Conservation (phyloP, 108 stramenopile genomes). For the Cylindrotheca fusiformis region DNA sequence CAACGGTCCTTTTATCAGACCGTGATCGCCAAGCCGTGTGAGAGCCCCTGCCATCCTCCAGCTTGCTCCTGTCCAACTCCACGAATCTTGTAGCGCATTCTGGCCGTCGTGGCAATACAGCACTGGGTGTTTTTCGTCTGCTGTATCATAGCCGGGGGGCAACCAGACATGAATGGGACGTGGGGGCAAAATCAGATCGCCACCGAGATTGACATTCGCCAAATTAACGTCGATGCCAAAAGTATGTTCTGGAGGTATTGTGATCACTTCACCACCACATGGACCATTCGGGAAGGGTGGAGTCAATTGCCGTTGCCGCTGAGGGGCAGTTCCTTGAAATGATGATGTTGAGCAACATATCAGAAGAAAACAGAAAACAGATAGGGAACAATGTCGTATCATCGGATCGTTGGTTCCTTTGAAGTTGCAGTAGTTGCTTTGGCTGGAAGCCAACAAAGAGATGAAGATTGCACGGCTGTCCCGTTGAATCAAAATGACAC, state of each 20-base stretch:
- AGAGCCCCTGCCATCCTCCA: constrained; percentile 73
- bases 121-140: constrained; percentile 36
- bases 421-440: too few species aligned
- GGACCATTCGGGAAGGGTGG: constrained; percentile 65
- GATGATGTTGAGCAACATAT: too few species aligned
- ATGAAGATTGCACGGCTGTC: too few species aligned
- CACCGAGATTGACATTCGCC: constrained; percentile 27
- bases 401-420: neutral
- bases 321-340: too few species aligned
- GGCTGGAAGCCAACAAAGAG: too few species aligned
- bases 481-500: too few species aligned
- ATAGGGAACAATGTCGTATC: too few species aligned
- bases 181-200: constrained; percentile 39
- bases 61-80: constrained; percentile 69
- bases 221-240: constrained; percentile 35
- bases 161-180: constrained; percentile 64
- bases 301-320: constrained; percentile 12
- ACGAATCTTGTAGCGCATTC: constrained; percentile 44
- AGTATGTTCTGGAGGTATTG: constrained; percentile 40
- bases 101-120: constrained; percentile 74
- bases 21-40: constrained; percentile 43
- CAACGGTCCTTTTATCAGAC: constrained; percentile 12
- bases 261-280: constrained; percentile 43
- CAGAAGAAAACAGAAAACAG: too few species aligned
- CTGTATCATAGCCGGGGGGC: constrained; percentile 50